Evolutionary conservation across 116 monocot species (phyloP), one percentile per base, ranked within the genome.

Genomic region (Posidonia oceanica): DNA sequence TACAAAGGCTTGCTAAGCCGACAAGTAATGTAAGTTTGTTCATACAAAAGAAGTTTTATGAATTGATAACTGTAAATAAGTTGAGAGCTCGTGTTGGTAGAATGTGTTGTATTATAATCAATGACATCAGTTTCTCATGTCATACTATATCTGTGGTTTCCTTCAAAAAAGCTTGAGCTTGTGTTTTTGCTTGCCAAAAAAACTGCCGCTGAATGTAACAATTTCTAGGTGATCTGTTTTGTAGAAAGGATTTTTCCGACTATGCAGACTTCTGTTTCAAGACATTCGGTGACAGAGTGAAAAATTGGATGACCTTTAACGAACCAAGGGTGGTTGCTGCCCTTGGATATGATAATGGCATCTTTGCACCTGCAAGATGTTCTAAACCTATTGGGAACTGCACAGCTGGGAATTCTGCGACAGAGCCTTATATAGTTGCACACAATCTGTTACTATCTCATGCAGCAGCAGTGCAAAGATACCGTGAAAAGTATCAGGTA

Each of bases 271-370:
- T 97, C 54, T 97, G 96, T 66, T 97, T 97, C 76, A 78, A 97
- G 69, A 78, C 73, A 14, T 97, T 83, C 68, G 96, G 96, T 12
- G 92, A 97, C 61, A 86, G 91, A 73, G 91, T 97, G 41, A 91
- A 97, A 65, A 91, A 97, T 71, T 91, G 96, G 96, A 76, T 97
- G 72, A 97, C 96, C 36, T 86, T 91, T 44, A 97, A 97, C 60
- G 96, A 97, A 74, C 96, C 96, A 0, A 87, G 88, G 37, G 87
- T 91, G 17, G 85, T 97, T 3, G 91, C 96, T 2, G 81, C 83
- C 36, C 83, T 88, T 61, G 94, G 94, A 3, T 95, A 95, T 18
- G 88, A 91, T 48, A 71, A 83, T 67, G 94, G 94, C 38, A 38
- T 73, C 17, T 88, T 91, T 72, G 82, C 94, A 22, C 94, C 94